phyloP scores from a whole-genome alignment of 1,139 yeast species.

The Candida smagusa region DNA sequence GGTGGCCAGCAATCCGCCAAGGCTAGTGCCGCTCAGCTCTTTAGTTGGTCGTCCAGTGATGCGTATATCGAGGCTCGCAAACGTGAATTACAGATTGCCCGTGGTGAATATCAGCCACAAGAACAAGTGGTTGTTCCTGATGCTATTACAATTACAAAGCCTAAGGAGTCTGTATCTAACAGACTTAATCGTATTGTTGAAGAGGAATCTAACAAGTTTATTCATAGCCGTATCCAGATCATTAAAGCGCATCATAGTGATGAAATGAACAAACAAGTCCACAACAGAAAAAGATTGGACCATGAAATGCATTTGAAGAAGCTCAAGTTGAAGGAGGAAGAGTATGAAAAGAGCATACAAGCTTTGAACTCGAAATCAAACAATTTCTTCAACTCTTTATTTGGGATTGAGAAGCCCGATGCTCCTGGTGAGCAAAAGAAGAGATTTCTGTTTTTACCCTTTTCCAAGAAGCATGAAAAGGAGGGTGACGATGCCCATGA shows the following conservation, averaged over 20 bases:
- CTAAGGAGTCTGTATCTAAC: constrained; percentile 20
- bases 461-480: not conserved
- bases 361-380: constrained; percentile 24
- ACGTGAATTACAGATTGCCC: constrained; percentile 20
- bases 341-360: constrained; percentile 32
- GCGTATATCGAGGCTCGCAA: constrained; percentile 35
- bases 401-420: constrained; percentile 16
- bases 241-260: constrained; percentile 40
- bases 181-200: constrained; percentile 32
- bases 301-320: constrained; percentile 39
- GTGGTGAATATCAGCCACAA: constrained; percentile 3
- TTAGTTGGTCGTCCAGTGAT: constrained; percentile 46
- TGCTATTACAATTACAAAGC: constrained; percentile 10
- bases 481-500: not conserved
- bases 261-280: constrained; percentile 36
- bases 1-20: constrained; percentile 20
- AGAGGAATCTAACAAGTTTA: constrained; percentile 35
- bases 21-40: constrained; percentile 20
- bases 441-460: not conserved
- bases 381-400: constrained; percentile 29
- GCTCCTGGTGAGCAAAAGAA: not conserved
- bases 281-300: constrained; percentile 40
- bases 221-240: constrained; percentile 37
- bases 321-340: constrained; percentile 38
- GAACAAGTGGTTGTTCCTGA: not conserved